These are phyloP conservation scores for Inosperma sp. DNA, from an alignment of 768 basidiomycete species.

Conservation along the genomic window DNA sequence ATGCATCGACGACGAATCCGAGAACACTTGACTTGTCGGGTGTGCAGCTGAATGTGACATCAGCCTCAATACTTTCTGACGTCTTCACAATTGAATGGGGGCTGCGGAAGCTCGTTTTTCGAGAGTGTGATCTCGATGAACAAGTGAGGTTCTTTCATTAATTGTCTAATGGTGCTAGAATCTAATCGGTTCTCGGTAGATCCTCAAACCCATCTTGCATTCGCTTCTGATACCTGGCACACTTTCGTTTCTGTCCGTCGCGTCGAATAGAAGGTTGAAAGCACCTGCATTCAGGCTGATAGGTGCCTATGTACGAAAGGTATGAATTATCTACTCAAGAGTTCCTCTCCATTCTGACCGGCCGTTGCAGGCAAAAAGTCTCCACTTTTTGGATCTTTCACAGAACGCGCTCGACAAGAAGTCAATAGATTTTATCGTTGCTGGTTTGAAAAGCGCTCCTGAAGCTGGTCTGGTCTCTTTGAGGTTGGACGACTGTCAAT, in stretches of 20 bases:
- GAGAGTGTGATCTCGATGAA: conserved; percentile 86
- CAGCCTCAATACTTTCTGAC: conserved; percentile 82
- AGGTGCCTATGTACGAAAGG: conserved; percentile 76
- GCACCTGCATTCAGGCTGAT: conserved; percentile 70
- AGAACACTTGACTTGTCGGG: conserved; percentile 78
- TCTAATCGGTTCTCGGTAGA: conserved; percentile 35
- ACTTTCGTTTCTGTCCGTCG: conserved; percentile 77
- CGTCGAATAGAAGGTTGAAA: conserved; percentile 82
- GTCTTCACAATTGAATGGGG: conserved; percentile 94
- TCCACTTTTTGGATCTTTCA: conserved; percentile 89
- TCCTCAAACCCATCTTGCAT: conserved; percentile 85
- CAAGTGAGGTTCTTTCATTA: conserved; percentile 42
- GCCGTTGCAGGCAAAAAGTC: conserved; percentile 54
- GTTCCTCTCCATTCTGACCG: conserved; percentile 1
- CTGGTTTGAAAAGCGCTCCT: conserved; percentile 54
- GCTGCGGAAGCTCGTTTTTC: conserved; percentile 74
- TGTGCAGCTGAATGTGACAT: conserved; percentile 62
- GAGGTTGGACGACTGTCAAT: conserved; percentile 81
- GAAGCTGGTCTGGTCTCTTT: conserved; percentile 64
- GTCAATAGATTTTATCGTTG: conserved; percentile 75
- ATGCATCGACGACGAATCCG: conserved; percentile 50
- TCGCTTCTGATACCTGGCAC: conserved; percentile 80
- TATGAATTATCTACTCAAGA: conserved; percentile 23
- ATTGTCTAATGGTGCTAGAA: neutral
- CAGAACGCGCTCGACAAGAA: conserved; percentile 83